A percentile compares a stretch with the other conserved stretches of the same genome.
These are phyloP conservation scores for Xylaria sp. DNA, from an alignment of 2,329 filamentous ascomycete species.

Conservation along the genomic window DNA sequence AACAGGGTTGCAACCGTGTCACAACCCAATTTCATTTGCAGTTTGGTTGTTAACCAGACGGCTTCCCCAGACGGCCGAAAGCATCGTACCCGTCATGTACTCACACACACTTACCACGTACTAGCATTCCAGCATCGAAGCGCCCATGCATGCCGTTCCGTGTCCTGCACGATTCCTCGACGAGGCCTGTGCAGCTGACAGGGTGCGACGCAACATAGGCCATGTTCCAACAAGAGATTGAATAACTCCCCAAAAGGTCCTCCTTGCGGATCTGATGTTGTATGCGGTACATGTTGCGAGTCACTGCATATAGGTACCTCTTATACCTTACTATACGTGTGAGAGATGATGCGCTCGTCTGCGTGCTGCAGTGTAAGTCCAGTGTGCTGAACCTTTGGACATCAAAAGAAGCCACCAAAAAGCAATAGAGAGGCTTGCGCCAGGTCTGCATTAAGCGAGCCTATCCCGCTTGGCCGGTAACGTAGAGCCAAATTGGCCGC, in stretches of 20 bases:
- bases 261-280: not conserved
- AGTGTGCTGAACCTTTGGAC: not conserved
- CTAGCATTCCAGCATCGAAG: slow-evolving; percentile 2
- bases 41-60: slow-evolving; percentile 22
- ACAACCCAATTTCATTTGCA: not conserved
- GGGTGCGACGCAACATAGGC: slow-evolving; percentile 20
- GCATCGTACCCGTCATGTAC: slow-evolving; percentile 4
- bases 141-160: slow-evolving; percentile 33
- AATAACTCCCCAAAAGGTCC: slow-evolving; percentile 1
- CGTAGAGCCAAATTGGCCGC: not conserved
- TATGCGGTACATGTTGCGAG: slow-evolving; percentile 7
- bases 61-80: slow-evolving; percentile 33
- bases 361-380: not conserved
- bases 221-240: slow-evolving; percentile 8
- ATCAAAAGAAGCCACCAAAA: slow-evolving; percentile 3
- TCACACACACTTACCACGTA: not conserved
- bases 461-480: slow-evolving; percentile 35
- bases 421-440: slow-evolving; percentile 21
- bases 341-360: slow-evolving; percentile 1
- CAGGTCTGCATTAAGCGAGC: slow-evolving; percentile 29
- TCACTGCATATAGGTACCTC: slow-evolving; percentile 8
- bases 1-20: slow-evolving; percentile 17
- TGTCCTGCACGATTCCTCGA: slow-evolving; percentile 33
- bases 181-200: slow-evolving; percentile 31
- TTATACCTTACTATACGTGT: not conserved